Percentiles rank a stretch among this genome's conserved stretches.
phyloP scores from a whole-genome alignment of 441 rosid genomes.

The Eruca vesicaria region DNA sequence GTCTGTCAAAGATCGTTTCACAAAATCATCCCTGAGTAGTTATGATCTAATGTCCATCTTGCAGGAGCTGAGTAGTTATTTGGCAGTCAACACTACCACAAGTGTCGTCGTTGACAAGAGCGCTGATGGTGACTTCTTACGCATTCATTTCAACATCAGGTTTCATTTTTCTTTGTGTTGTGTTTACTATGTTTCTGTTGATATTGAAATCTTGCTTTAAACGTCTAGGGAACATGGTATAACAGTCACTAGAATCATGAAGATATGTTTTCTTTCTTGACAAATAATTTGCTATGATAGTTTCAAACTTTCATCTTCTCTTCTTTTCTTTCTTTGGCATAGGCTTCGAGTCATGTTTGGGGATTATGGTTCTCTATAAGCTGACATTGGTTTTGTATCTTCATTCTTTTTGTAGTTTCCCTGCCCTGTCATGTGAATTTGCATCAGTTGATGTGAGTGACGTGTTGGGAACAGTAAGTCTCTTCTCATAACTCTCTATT shows the following conservation, averaged over 20 bases:
- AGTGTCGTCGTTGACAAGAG: conserved; percentile 90
- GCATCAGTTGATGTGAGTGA: conserved; percentile 96
- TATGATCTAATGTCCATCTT: no score
- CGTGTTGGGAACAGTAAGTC: conserved; percentile 97
- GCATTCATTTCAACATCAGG: conserved; percentile 95
- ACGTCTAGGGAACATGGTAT: neutral
- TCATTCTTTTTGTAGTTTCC: conserved; percentile 69
- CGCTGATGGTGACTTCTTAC: conserved; percentile 86
- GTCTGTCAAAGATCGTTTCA: neutral
- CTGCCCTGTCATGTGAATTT: conserved; percentile 97
- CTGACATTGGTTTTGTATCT: conserved; percentile 5
- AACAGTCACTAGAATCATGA: neutral
- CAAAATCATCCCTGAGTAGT: neutral
- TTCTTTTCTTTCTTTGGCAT: neutral
- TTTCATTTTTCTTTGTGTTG: conserved; percentile 6
- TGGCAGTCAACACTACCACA: conserved; percentile 70
- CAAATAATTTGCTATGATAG: neutral
- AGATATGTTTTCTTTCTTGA: neutral
- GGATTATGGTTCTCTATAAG: neutral
- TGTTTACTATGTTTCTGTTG: neutral
- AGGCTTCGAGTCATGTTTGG: no score
- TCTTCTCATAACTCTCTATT: conserved; percentile 16
- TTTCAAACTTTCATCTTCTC: neutral
- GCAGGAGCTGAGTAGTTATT: conserved; percentile 87
- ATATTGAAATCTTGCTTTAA: neutral